These are phyloP conservation scores for Globisporangium paroecandrum DNA, from an alignment of 352 stramenopile species.

Conservation along the genomic window DNA sequence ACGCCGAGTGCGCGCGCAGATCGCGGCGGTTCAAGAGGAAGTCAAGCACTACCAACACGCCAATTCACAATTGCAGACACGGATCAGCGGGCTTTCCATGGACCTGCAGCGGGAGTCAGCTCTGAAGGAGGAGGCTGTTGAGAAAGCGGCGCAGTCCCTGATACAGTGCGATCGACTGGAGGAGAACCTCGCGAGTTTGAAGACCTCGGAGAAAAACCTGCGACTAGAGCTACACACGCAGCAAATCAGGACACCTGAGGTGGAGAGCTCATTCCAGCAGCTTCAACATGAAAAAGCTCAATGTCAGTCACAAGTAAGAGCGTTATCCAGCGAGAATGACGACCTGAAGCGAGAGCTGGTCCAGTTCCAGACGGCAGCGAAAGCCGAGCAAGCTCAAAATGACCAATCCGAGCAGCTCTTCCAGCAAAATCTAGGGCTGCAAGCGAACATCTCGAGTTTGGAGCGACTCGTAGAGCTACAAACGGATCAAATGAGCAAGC, in stretches of 20 bases:
- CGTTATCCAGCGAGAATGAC: not conserved
- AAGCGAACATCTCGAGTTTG: conserved; percentile 15
- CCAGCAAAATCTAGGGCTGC: conserved; percentile 16
- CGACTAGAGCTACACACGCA: conserved; percentile 13
- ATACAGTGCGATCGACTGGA: conserved; percentile 21
- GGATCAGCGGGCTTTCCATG: conserved; percentile 15
- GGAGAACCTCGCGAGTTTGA: not conserved
- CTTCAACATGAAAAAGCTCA: conserved; percentile 6
- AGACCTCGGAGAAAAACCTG: conserved; percentile 3
- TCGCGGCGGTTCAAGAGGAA: conserved; percentile 18
- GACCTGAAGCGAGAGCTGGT: not conserved
- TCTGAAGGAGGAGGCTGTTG: conserved; percentile 34
- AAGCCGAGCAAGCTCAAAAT: not conserved
- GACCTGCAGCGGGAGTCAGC: conserved; percentile 21
- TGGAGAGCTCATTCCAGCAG: conserved; percentile 4
- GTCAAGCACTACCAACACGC: conserved; percentile 9
- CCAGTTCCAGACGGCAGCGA: not conserved
- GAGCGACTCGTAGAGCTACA: conserved; percentile 19
- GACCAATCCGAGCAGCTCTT: conserved; percentile 1
- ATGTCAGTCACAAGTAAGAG: not conserved
- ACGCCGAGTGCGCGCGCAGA: conserved; percentile 28
- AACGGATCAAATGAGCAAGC: conserved; percentile 19
- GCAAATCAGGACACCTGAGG: not conserved
- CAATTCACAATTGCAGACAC: conserved; percentile 9
- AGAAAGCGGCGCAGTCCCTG: conserved; percentile 37